phyloP scores from a whole-genome alignment of 2,329 filamentous ascomycete genomes.

The Hysterium pulicare region DNA sequence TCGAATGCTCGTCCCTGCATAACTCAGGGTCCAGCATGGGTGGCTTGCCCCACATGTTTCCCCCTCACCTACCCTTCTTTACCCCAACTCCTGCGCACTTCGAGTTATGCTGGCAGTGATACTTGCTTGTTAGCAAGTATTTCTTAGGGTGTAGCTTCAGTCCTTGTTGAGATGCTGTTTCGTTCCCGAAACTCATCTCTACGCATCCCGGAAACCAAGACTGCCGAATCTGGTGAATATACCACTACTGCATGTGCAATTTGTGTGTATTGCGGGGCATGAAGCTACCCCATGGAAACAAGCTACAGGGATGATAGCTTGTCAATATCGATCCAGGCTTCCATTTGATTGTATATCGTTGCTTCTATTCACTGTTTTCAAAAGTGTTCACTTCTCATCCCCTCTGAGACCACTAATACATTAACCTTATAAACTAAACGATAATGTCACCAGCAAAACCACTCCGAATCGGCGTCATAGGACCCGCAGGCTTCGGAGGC shows the following conservation, averaged over 20 bases:
- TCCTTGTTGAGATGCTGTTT: no score
- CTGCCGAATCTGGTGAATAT: no score
- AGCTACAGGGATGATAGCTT: background rate
- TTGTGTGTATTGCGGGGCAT: conserved; percentile 6
- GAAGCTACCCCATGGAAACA: background rate
- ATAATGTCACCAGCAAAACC: conserved; percentile 10
- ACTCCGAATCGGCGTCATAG: conserved; percentile 28
- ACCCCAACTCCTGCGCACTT: conserved; percentile 13
- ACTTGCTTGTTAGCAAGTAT: no score
- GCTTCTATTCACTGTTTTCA: no score
- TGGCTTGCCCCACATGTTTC: conserved; percentile 26
- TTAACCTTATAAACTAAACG: no score
- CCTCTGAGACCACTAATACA: no score
- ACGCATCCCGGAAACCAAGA: no score
- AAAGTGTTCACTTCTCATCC: no score
- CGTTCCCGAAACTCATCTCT: no score
- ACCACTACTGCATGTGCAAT: background rate
- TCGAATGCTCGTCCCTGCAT: conserved; percentile 10
- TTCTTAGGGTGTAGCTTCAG: no score
- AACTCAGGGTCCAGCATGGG: conserved; percentile 3
- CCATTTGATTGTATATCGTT: no score
- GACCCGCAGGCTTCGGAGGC: conserved; percentile 33
- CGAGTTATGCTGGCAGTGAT: background rate
- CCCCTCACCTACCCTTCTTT: conserved; percentile 21
- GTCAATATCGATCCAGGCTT: no score